Conservation (phyloP, 225 moss, liverwort and hornwort genomes). For the Polytrichum commune region DNA sequence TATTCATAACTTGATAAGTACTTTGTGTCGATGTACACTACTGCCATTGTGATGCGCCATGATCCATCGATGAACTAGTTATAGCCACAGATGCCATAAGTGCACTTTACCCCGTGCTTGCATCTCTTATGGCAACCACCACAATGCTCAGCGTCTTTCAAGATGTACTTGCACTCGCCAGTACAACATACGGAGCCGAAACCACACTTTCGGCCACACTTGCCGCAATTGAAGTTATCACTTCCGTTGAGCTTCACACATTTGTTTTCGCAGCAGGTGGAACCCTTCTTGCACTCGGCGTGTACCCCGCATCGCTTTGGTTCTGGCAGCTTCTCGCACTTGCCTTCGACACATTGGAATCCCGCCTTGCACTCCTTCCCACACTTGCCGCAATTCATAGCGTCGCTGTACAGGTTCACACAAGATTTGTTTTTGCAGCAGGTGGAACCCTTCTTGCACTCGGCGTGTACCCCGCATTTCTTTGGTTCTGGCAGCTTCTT, state of each 20-base stretch:
- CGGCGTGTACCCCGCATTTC: background rate
- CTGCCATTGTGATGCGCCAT: no score
- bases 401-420: background rate
- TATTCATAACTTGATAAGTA: no score
- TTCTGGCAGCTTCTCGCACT: background rate
- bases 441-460: slow-evolving; percentile 2
- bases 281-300: background rate
- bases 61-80: background rate
- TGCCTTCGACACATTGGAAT: background rate
- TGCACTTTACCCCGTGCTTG: background rate
- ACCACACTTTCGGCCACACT: slow-evolving; percentile 4
- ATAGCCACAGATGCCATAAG: slow-evolving; percentile 3
- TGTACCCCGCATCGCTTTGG: background rate
- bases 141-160: background rate
- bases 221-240: slow-evolving; percentile 5
- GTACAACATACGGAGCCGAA: background rate
- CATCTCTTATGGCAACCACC: background rate
- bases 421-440: slow-evolving; percentile 28
- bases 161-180: slow-evolving; percentile 8
- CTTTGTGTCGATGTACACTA: no score
- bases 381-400: slow-evolving; percentile 6
- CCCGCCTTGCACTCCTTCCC: slow-evolving; percentile 7
- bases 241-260: background rate
- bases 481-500: background rate
- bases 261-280: background rate